Evolutionary conservation across 2,329 filamentous ascomycete genomes (phyloP).

Genomic region (Alternaria sp.): DNA sequence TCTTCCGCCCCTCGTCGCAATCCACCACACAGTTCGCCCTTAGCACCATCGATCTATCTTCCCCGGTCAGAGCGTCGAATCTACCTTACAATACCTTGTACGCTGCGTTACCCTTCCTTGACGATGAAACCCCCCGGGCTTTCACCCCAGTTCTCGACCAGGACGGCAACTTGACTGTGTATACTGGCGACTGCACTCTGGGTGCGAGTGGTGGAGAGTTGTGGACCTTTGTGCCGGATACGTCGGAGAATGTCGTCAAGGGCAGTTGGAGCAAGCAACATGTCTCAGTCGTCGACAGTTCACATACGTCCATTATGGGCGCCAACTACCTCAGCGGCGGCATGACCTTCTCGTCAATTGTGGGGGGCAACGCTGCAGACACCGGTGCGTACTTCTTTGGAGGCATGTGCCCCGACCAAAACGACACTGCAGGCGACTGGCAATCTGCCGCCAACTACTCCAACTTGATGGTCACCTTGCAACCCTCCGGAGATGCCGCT

Average conservation of each 20-base stretch:
- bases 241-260: slow-evolving; percentile 54
- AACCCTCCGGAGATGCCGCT: slow-evolving; percentile 53
- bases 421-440: slow-evolving; percentile 62
- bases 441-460: slow-evolving; percentile 78
- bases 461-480: slow-evolving; percentile 76
- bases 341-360: slow-evolving; percentile 72
- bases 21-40: slow-evolving; percentile 62
- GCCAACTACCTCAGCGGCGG: slow-evolving; percentile 67
- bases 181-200: slow-evolving; percentile 74
- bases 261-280: slow-evolving; percentile 64
- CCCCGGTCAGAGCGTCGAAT: slow-evolving; percentile 60
- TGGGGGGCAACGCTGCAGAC: slow-evolving; percentile 62
- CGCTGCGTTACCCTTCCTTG: slow-evolving; percentile 69
- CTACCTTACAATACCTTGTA: slow-evolving; percentile 60
- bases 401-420: slow-evolving; percentile 77
- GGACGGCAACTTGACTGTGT: slow-evolving; percentile 75
- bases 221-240: slow-evolving; percentile 71
- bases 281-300: slow-evolving; percentile 46
- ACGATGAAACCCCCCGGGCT: slow-evolving; percentile 58
- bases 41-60: slow-evolving; percentile 71
- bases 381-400: slow-evolving; percentile 79
- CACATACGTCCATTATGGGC: slow-evolving; percentile 50
- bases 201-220: slow-evolving; percentile 62
- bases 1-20: slow-evolving; percentile 67
- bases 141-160: slow-evolving; percentile 74